Conservation (phyloP, 2,329 filamentous ascomycete species). For the Lizonia empirigonia region DNA sequence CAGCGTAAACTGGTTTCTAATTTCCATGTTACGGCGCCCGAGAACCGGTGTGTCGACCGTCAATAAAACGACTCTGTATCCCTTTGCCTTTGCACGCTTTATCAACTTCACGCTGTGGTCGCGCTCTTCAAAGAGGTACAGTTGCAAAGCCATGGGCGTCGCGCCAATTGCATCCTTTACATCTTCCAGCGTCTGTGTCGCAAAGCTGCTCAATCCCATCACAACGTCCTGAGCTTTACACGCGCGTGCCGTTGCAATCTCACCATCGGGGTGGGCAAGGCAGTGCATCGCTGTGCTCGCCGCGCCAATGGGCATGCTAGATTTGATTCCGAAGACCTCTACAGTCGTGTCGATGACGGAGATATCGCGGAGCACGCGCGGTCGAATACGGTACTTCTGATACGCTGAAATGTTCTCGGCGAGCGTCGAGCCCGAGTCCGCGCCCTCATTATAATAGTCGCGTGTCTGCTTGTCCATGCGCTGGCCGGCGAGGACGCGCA, state of each 20-base stretch:
- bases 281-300: constrained; percentile 52
- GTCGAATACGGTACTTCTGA: constrained; percentile 40
- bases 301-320: constrained; percentile 50
- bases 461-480: constrained; percentile 42
- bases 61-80: constrained; percentile 34
- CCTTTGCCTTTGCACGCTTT: constrained; percentile 31
- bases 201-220: constrained; percentile 48
- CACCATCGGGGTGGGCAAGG: constrained; percentile 52
- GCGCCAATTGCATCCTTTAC: constrained; percentile 55
- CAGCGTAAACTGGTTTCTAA: constrained; percentile 35
- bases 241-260: constrained; percentile 50
- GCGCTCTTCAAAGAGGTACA: constrained; percentile 51
- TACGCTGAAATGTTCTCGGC: constrained; percentile 37
- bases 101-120: constrained; percentile 27
- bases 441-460: constrained; percentile 38
- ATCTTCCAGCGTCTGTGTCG: constrained; percentile 50
- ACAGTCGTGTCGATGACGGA: constrained; percentile 46
- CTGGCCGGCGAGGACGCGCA: constrained; percentile 32
- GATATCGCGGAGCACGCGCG: constrained; percentile 50
- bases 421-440: constrained; percentile 31
- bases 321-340: constrained; percentile 21
- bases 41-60: constrained; percentile 36
- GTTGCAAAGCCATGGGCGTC: constrained; percentile 43
- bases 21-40: constrained; percentile 29
- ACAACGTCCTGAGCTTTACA: constrained; percentile 47